Evolutionary conservation across 2,329 filamentous ascomycete species (phyloP).

Genomic region (Fusarium sp.): DNA sequence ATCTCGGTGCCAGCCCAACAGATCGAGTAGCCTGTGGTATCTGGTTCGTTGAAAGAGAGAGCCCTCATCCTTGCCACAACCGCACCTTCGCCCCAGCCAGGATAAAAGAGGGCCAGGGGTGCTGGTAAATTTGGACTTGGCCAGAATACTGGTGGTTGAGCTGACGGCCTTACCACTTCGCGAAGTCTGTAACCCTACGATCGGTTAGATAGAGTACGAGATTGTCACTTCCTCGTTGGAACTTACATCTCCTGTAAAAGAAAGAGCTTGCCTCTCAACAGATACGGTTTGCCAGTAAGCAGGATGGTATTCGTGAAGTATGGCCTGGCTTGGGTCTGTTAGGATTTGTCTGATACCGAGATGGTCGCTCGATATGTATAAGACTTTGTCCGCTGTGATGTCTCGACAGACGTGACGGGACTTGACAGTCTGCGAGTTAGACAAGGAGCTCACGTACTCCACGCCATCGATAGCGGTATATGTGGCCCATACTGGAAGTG

Average conservation of each 20-base stretch:
- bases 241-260: slow-evolving; percentile 20
- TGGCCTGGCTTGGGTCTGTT: not conserved
- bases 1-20: slow-evolving; percentile 16
- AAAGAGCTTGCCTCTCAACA: accelerated
- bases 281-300: slow-evolving; percentile 20
- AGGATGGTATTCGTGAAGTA: accelerated
- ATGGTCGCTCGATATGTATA: slow-evolving; percentile 22
- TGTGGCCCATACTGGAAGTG: not conserved
- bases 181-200: slow-evolving; percentile 19
- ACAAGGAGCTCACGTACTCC: slow-evolving; percentile 7
- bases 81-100: slow-evolving; percentile 20
- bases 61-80: slow-evolving; percentile 7
- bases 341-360: slow-evolving; percentile 20
- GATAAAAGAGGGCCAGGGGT: slow-evolving; percentile 3
- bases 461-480: slow-evolving; percentile 15
- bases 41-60: slow-evolving; percentile 13
- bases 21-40: slow-evolving; percentile 15
- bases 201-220: not conserved
- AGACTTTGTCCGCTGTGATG: accelerated
- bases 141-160: not conserved
- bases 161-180: not conserved
- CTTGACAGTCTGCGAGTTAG: not conserved
- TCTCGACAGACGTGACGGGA: not conserved
- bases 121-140: not conserved
- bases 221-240: accelerated